Evolutionary conservation across 2,329 filamentous ascomycete genomes (phyloP), one percentile per base, ranked within the genome.

Genomic region (Trichophyton mentagrophytes): DNA sequence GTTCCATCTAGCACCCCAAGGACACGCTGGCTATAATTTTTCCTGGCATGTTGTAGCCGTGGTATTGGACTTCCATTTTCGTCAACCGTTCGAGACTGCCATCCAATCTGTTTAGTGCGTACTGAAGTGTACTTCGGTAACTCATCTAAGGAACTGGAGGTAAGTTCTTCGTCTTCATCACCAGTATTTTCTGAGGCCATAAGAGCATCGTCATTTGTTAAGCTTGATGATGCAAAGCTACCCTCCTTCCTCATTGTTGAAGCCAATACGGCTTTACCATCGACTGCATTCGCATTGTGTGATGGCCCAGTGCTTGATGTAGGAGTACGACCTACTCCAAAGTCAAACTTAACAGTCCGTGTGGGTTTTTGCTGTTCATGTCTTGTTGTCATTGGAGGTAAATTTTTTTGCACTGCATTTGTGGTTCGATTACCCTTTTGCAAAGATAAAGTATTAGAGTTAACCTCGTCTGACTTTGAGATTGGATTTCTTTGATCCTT

Each of bases 41-140:
- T 47, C 20, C n/a, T 27, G 6, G 25, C 5, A 25, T 17, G 27
- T 20, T 47, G 56, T 36, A 47, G 36, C 20, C 44, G 33, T 13
- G 64, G 67, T 49, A 67, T 67, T 40, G 73, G 73, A 59, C 72
- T 75, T 40, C 73, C 73, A 63, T 74, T 72, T 8, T 64, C 64
- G 60, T 74, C 72, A 8, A 75, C 72, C 17, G 70, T 69, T 44
- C 60, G 60, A 33, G 20, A 57, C 13, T 62, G 63, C 5, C 42
- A 42, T 7, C 36, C 36, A 33, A 55, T 55, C 49, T 15, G 49
- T 17, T 9, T 55, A 13, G 15, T 0, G 11, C 27, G 27, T 9
- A 55, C n/a, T n/a, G 49, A 15, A 3, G 15, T 9, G 17, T 55
- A 9, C 33, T 55, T 55, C 27, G 15, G 5, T 3, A n/a, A 9